A percentile compares a stretch with the other conserved stretches of the same genome.
phyloP scores from a whole-genome alignment of 257 asterid species.

The Capsicum rhomboideum region DNA sequence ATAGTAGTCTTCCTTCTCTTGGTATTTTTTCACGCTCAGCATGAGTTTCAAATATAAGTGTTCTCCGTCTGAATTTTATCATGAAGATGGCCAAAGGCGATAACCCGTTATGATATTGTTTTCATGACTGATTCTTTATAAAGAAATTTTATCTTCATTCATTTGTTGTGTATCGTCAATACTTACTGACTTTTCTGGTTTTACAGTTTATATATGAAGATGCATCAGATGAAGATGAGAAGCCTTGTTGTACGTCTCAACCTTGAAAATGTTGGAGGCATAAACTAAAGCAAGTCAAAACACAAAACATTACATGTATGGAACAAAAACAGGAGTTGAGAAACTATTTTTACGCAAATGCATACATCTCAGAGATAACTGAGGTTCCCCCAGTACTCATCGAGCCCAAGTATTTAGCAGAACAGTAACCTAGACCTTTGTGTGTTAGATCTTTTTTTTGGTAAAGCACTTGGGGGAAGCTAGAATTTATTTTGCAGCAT shows the following conservation, averaged over 20 bases:
- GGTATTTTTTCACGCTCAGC: no score
- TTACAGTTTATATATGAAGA: background rate
- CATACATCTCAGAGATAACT: background rate
- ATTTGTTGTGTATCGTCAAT: background rate
- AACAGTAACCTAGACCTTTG: no score
- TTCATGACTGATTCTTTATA: no score
- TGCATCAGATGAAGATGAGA: background rate
- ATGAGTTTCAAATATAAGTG: no score
- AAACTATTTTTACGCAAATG: background rate
- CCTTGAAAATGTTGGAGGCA: background rate
- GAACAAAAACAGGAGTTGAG: background rate
- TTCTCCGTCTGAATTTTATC: no score
- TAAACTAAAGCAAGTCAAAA: background rate
- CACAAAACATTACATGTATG: background rate
- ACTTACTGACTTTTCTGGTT: background rate
- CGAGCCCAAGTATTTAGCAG: background rate
- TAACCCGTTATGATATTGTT: no score
- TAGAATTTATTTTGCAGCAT: no score
- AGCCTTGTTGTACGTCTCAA: background rate
- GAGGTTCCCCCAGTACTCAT: background rate
- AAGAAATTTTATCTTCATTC: no score
- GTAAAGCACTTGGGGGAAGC: no score
- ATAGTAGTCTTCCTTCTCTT: no score
- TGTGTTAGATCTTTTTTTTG: no score
- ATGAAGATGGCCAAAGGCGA: no score